Base-by-base conservation (phyloP, 2,329 filamentous ascomycete genomes). In the Fusarium pseudoanthophilum region DNA sequence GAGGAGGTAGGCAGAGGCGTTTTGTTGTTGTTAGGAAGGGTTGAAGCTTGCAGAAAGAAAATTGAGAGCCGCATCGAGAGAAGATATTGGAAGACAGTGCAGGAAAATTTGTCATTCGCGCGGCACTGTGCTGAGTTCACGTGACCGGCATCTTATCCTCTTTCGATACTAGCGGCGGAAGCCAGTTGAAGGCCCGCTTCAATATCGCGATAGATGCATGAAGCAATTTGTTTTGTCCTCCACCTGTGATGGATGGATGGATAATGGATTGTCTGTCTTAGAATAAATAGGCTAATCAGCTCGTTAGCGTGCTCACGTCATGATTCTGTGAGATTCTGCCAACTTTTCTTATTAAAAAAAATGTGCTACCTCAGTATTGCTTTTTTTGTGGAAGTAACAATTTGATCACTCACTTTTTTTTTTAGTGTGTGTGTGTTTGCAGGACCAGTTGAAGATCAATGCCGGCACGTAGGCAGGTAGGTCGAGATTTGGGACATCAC, bases 71-170 rank as follows among this genome's bases (percentile, higher is more conserved):
- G 59, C 68, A 67, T 69, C 65, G 66, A 70, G 67, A 59, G 69
- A 76, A 78, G 78, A 80, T 81, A 81, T 81, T 78, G 75, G 7
- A 43, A 64, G 42, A 80, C 80, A 81, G 80, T 81, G 80, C 32
- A 75, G 65, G 48, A 79, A 80, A 78, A 60, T 71, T 78, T 80
- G 76, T 56, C 51, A 11, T 16, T 36, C 30, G 51, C 30, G 51
- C 21, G 15, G 62, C 79, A 81, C 80, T 81, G 80, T 81, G 48
- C 1, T 0, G 0, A 0, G 0, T 2, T 46, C 79, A 81, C 79
- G 80, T 81, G 80, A 76, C 37, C 30, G 16, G 51, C 0, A 15
- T 14, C 60, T 62, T 55, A 46, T 16, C 66, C 32, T 21, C 43
- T 67, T 57, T 39, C n/a, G 69, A 24, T 46, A 24, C 60, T 78